phyloP scores from a whole-genome alignment of 306 rosid species.

The Prunus salicina region DNA sequence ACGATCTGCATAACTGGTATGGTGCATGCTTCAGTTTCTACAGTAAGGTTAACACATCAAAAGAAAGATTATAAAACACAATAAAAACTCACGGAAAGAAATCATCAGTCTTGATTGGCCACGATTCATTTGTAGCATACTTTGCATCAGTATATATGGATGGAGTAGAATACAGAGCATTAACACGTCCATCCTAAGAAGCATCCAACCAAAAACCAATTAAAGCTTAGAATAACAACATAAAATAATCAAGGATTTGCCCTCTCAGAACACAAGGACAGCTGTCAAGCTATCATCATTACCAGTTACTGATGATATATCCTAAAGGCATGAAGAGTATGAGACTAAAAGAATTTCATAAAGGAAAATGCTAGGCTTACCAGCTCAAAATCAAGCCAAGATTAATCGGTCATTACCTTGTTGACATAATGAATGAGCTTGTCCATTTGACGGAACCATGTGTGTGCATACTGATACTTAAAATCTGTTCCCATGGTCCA shows the following conservation, averaged over 20 bases:
- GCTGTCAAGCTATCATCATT: neutral
- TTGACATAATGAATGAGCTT: conserved; percentile 93
- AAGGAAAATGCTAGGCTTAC: conserved; percentile 1
- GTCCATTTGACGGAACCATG: conserved; percentile 93
- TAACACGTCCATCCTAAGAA: conserved; percentile 83
- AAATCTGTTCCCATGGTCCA: conserved; percentile 99
- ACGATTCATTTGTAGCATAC: conserved; percentile 68
- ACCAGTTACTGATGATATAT: neutral
- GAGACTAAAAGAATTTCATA: neutral
- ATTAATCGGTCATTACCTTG: conserved; percentile 39
- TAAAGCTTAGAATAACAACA: neutral
- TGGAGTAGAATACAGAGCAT: conserved; percentile 86
- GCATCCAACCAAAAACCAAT: conserved; percentile 18
- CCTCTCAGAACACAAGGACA: conserved; percentile 2
- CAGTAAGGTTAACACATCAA: conserved; percentile 16
- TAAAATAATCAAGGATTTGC: neutral
- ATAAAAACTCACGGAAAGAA: conserved; percentile 82
- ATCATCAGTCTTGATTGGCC: conserved; percentile 91
- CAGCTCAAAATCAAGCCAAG: neutral
- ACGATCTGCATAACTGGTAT: conserved; percentile 83
- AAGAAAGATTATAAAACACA: conserved; percentile 9
- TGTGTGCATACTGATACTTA: conserved; percentile 82
- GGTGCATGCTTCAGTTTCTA: conserved; percentile 20
- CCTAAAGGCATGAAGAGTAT: neutral
- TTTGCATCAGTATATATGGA: conserved; percentile 92